phyloP scores from a whole-genome alignment of 2,329 filamentous ascomycete species.

The Davidsoniella neocaledoniae region DNA sequence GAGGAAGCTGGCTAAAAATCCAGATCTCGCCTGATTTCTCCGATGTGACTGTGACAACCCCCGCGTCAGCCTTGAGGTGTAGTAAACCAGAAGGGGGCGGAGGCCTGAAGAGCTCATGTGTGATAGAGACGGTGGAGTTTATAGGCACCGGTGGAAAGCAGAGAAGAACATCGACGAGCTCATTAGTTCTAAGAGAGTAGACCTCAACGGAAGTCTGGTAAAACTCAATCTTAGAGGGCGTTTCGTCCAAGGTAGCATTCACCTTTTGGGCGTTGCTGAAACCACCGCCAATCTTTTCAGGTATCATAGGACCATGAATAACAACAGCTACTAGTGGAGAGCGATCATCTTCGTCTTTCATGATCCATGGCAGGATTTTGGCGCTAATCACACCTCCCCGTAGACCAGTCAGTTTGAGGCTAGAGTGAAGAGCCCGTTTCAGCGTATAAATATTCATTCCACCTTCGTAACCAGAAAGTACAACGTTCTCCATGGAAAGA shows the following conservation, averaged over 20 bases:
- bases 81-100: constrained; percentile 58
- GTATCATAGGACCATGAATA: constrained; percentile 56
- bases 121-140: constrained; percentile 34
- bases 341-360: constrained; percentile 31
- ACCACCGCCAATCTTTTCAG: constrained; percentile 16
- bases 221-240: constrained; percentile 30
- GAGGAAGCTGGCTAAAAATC: constrained; percentile 42
- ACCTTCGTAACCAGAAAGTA: constrained; percentile 66
- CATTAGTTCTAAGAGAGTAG: constrained; percentile 65
- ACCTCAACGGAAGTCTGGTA: constrained; percentile 84
- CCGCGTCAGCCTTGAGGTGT: constrained; percentile 54
- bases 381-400: constrained; percentile 66
- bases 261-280: constrained; percentile 15
- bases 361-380: constrained; percentile 61
- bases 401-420: constrained; percentile 58
- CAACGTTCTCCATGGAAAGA: constrained; percentile 39
- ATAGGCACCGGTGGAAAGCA: constrained; percentile 47
- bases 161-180: constrained; percentile 56
- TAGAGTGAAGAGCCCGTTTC: constrained; percentile 51
- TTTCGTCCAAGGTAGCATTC: constrained; percentile 14
- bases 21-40: constrained; percentile 77
- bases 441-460: constrained; percentile 61
- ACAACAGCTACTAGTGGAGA: constrained; percentile 60
- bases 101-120: constrained; percentile 47
- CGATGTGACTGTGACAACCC: constrained; percentile 58